phyloP scores from a whole-genome alignment of 768 basidiomycete species.

The Tulasnella sp. region DNA sequence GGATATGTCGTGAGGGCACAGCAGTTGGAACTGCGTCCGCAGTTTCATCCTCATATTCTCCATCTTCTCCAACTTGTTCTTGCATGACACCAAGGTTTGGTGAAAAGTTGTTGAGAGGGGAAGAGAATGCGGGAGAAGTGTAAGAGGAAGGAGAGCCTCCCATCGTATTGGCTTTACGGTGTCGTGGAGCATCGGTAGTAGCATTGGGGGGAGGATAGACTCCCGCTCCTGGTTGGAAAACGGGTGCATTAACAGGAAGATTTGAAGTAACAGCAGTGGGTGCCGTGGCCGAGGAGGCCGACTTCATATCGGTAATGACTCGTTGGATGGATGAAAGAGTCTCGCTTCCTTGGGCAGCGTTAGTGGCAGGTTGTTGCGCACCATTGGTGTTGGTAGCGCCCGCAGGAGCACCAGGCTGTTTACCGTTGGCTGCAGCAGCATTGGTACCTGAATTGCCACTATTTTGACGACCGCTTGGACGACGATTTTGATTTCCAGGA shows the following conservation, averaged over 20 bases:
- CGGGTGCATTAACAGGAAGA: slow-evolving; percentile 52
- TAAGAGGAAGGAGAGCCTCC: slow-evolving; percentile 33
- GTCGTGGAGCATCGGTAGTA: slow-evolving; percentile 42
- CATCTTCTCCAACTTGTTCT: slow-evolving; percentile 75
- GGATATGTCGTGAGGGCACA: slow-evolving; percentile 1
- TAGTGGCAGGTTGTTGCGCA: neutral
- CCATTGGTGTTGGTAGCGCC: neutral
- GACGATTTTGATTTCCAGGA: slow-evolving; percentile 6
- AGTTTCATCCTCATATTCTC: slow-evolving; percentile 56
- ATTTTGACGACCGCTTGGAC: slow-evolving; percentile 3
- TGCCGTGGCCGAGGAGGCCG: slow-evolving; percentile 31
- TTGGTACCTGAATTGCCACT: slow-evolving; percentile 7
- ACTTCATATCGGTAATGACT: slow-evolving; percentile 88
- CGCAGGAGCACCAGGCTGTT: slow-evolving; percentile 2
- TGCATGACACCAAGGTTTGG: slow-evolving; percentile 64
- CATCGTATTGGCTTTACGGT: slow-evolving; percentile 67
- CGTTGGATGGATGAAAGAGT: slow-evolving; percentile 80
- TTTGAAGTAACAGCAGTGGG: slow-evolving; percentile 27
- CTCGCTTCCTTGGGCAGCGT: slow-evolving; percentile 40
- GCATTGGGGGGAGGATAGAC: slow-evolving; percentile 37
- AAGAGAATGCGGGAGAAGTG: slow-evolving; percentile 59
- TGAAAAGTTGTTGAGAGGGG: slow-evolving; percentile 27
- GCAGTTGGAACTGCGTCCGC: slow-evolving; percentile 17
- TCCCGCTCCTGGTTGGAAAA: slow-evolving; percentile 58
- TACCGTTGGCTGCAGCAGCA: slow-evolving; percentile 12